phyloP scores from a whole-genome alignment of 1,284 basidiomycete species.

The Papiliotrema laurentii region DNA sequence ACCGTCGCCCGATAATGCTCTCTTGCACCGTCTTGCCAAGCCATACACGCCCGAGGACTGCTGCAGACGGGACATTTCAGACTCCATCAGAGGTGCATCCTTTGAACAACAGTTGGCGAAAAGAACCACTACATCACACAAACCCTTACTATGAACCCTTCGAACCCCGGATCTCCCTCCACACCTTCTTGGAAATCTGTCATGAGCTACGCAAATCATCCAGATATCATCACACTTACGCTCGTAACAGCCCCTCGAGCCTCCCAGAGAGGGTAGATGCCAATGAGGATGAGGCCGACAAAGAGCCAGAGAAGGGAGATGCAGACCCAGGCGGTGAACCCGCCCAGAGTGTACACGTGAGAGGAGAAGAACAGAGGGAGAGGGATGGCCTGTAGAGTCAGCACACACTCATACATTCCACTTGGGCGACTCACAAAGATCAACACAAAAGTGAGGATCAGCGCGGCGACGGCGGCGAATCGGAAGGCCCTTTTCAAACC shows the following conservation, averaged over 20 bases:
- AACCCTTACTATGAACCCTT: no score
- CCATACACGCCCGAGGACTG: no score
- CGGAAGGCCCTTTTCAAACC: slow-evolving; percentile 68
- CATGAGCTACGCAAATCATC: not conserved
- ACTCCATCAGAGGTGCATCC: no score
- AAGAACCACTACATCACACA: no score
- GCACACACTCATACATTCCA: not conserved
- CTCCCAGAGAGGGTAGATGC: slow-evolving; percentile 81
- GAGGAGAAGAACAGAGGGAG: slow-evolving; percentile 76
- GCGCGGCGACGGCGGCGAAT: slow-evolving; percentile 68
- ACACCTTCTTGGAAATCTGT: not conserved
- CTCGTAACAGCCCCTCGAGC: slow-evolving; percentile 61
- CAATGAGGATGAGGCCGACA: slow-evolving; percentile 65
- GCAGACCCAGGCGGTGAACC: slow-evolving; percentile 60
- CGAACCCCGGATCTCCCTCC: no score
- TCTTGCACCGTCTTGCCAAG: no score
- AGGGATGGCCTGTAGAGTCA: slow-evolving; percentile 55
- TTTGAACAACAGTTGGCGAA: no score
- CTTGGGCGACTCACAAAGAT: slow-evolving; percentile 36
- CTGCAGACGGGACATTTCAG: no score
- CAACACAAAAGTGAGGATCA: slow-evolving; percentile 52
- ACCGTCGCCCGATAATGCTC: no score
- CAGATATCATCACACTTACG: slow-evolving; percentile 48
- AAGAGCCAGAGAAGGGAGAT: slow-evolving; percentile 82
- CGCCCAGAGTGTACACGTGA: slow-evolving; percentile 63